Evolutionary conservation across 139 green algal genomes (phyloP), one percentile per base, ranked within the genome.

Genomic region (Closterium sp.): DNA sequence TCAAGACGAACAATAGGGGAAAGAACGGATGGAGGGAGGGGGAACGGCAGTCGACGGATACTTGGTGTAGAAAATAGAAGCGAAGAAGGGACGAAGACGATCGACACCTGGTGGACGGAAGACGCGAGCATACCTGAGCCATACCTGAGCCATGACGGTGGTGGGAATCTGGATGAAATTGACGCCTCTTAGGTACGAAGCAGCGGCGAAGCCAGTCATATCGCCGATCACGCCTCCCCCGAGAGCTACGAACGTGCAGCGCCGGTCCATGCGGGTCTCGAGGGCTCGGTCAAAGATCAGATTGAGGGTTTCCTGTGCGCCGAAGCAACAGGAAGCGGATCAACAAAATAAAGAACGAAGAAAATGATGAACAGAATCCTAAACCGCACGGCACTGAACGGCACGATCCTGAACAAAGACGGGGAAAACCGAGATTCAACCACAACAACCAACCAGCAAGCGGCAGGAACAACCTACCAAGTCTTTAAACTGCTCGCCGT

Each of bases 151-250:
- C 98, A 99, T 99, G 30, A 99, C 96, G 0, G 98, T 99, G 11
- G 98, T 99, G 34, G 98, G 98, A 27, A 99, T 98, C 96, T 99
- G 98, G 50, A 99, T 96, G 93, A 99, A 99, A 95, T 99, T 94
- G 79, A 99, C 98, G 9, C 98, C 98, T 5, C 98, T 95, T 95
- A 99, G 97, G 96, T 99, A 99, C 70, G 96, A 96, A 2, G 98
- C 95, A 9, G 98, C 98, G 24, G 98, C 98, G 96, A 99, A 99
- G 79, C 98, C 98, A 2, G 97, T 98, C 97, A 99, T 99, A 96
- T 99, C 98, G 13, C 98, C 98, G 19, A 99, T 96, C 22, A 99
- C 98, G 19, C 98, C 98, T 21, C 98, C 98, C 5, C 98, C 98
- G 4, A 99, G 97, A 0, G 98, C 98, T 13, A 99, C 87, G 89